phyloP scores from a whole-genome alignment of 345 rosid species.

The Lepidium aucheri region DNA sequence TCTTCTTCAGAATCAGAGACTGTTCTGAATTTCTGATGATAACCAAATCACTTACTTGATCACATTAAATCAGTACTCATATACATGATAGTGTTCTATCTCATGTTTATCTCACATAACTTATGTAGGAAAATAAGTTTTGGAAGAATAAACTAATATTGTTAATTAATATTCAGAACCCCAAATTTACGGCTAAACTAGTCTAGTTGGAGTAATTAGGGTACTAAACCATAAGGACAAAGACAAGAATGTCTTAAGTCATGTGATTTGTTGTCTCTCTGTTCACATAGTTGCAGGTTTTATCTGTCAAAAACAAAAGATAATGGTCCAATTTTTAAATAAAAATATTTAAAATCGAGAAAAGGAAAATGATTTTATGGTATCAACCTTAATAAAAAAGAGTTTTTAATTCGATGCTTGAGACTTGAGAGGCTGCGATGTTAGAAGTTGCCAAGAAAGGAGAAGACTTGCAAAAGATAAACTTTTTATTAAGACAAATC shows the following conservation, averaged over 20 bases:
- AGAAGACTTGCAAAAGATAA: not conserved
- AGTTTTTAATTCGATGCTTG: not conserved
- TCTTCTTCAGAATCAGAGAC: conserved; percentile 64
- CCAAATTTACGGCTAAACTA: too few relatives aligned
- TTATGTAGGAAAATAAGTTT: too few relatives aligned
- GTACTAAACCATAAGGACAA: too few relatives aligned
- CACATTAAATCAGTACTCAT: conserved; percentile 59
- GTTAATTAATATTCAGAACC: too few relatives aligned
- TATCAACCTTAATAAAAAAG: not conserved
- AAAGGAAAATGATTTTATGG: not conserved
- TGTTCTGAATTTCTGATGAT: conserved; percentile 72
- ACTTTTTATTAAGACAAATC: conserved; percentile 10
- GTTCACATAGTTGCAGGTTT: too few relatives aligned
- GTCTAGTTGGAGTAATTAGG: too few relatives aligned
- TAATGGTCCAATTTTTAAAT: too few relatives aligned
- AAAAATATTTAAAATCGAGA: too few relatives aligned
- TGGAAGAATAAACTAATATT: too few relatives aligned
- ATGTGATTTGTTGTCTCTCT: too few relatives aligned
- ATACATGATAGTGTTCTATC: conserved; percentile 63
- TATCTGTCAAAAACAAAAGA: too few relatives aligned
- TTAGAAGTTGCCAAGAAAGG: conserved; percentile 15
- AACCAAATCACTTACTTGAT: conserved; percentile 67
- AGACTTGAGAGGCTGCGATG: not conserved
- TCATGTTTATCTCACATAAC: not conserved
- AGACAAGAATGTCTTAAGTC: too few relatives aligned